These are phyloP conservation scores for Cercospora berteroae DNA, from an alignment of 2,329 filamentous ascomycete species.

Conservation along the genomic window DNA sequence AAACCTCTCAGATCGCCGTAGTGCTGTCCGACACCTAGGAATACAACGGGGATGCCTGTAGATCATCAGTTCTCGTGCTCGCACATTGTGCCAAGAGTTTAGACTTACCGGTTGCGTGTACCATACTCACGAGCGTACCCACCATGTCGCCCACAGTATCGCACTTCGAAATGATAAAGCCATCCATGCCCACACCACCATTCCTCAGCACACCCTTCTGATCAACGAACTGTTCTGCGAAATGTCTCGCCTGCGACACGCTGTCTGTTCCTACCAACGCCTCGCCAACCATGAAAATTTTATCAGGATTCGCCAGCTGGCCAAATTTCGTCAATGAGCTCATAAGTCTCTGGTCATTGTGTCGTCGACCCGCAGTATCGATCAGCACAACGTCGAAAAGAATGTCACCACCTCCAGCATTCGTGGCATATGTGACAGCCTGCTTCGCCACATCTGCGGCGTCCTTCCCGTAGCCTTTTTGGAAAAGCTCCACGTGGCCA, in stretches of 20 bases:
- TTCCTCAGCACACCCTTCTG: slow-evolving; percentile 37
- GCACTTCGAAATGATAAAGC: slow-evolving; percentile 98
- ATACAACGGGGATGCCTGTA: slow-evolving; percentile 79
- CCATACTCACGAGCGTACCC: slow-evolving; percentile 90
- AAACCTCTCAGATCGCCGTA: slow-evolving; percentile 64
- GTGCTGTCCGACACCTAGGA: slow-evolving; percentile 73
- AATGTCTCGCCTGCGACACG: slow-evolving; percentile 93
- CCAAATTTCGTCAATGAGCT: slow-evolving; percentile 95
- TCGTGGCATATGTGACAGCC: slow-evolving; percentile 75
- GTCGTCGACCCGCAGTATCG: slow-evolving; percentile 88
- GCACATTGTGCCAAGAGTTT: too few species aligned
- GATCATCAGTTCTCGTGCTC: slow-evolving; percentile 6
- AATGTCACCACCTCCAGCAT: slow-evolving; percentile 47
- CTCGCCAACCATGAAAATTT: slow-evolving; percentile 95
- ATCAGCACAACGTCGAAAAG: slow-evolving; percentile 90
- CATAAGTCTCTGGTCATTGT: slow-evolving; percentile 96
- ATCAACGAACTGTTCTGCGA: slow-evolving; percentile 76
- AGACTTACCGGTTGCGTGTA: slow-evolving; percentile 80
- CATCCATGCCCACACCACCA: slow-evolving; percentile 75
- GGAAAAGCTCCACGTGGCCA: slow-evolving; percentile 83
- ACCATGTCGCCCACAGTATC: slow-evolving; percentile 99
- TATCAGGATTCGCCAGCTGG: slow-evolving; percentile 92
- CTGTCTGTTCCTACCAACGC: slow-evolving; percentile 94
- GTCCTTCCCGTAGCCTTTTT: slow-evolving; percentile 97
- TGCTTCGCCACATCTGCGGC: slow-evolving; percentile 94